These are phyloP conservation scores for Capsicum pubescens DNA, from an alignment of 257 asterid genomes.

Conservation along the genomic window DNA sequence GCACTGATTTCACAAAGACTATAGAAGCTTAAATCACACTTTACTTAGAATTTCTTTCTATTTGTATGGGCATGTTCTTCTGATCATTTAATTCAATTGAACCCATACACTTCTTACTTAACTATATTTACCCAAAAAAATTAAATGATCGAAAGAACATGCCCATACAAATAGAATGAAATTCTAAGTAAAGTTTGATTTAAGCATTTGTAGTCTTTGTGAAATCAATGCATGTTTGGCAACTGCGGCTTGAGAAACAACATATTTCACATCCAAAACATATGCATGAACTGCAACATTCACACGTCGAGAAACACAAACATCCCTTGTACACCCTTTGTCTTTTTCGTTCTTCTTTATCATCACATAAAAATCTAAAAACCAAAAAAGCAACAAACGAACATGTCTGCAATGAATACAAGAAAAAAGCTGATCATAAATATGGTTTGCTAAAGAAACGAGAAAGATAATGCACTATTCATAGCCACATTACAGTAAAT, in stretches of 20 bases:
- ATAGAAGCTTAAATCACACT: slow-evolving; percentile 33
- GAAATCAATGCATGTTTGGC: slow-evolving; percentile 60
- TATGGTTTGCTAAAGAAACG: background rate
- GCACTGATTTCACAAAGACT: slow-evolving; percentile 52
- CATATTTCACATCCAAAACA: slow-evolving; percentile 28
- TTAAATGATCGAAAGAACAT: background rate
- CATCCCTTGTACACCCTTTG: slow-evolving; percentile 40
- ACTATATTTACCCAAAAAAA: too few relatives aligned
- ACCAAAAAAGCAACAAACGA: background rate
- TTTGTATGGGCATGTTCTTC: background rate
- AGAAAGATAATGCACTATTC: background rate
- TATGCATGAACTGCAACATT: slow-evolving; percentile 57
- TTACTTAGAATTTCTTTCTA: background rate
- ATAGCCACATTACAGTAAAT: background rate
- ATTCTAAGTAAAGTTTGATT: background rate
- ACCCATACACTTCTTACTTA: too few relatives aligned
- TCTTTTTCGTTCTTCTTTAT: slow-evolving; percentile 50
- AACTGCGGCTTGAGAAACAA: slow-evolving; percentile 49
- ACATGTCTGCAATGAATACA: background rate
- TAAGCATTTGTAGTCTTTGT: slow-evolving; percentile 44
- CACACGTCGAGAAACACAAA: slow-evolving; percentile 50
- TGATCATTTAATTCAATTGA: background rate
- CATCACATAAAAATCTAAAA: slow-evolving; percentile 47
- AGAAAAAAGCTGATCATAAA: background rate
- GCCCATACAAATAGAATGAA: background rate